phyloP scores from a whole-genome alignment of 495 filamentous ascomycete species.

The Aspergillus haitiensis region DNA sequence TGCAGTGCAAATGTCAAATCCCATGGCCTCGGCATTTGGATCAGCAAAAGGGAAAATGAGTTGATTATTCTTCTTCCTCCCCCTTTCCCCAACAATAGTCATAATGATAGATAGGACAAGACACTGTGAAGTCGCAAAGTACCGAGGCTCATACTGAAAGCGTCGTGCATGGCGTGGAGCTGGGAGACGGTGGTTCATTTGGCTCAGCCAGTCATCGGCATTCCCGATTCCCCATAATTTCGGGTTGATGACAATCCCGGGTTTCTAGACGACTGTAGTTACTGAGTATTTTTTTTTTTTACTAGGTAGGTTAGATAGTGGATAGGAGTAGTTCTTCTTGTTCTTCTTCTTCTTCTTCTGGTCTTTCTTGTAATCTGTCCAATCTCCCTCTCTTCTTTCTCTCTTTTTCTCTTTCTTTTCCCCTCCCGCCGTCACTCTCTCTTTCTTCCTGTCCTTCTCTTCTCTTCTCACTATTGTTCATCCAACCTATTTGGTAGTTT shows the following conservation, averaged over 20 bases:
- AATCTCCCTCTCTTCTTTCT: conserved; percentile 4
- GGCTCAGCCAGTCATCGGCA: conserved; percentile 16
- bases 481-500: no score
- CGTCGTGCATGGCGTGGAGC: conserved; percentile 19
- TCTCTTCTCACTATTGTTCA: no score
- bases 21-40: no score
- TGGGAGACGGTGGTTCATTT: conserved; percentile 1
- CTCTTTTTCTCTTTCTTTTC: conserved; percentile 6
- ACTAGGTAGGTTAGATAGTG: neutral
- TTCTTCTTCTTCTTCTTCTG: conserved; percentile 1
- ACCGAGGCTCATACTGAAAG: conserved; percentile 30
- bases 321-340: neutral
- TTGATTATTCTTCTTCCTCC: no score
- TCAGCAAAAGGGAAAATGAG: no score
- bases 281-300: neutral
- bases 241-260: conserved; percentile 18
- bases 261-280: neutral
- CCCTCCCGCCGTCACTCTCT: no score
- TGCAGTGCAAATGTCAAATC: no score
- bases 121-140: conserved; percentile 12
- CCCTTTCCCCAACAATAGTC: no score
- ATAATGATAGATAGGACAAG: neutral
- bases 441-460: conserved; percentile 13
- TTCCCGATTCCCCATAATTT: conserved; percentile 10
- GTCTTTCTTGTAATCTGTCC: neutral